Conservation (phyloP, 176 grass and related monocot species). For the Dendrocalamus sinicus region DNA sequence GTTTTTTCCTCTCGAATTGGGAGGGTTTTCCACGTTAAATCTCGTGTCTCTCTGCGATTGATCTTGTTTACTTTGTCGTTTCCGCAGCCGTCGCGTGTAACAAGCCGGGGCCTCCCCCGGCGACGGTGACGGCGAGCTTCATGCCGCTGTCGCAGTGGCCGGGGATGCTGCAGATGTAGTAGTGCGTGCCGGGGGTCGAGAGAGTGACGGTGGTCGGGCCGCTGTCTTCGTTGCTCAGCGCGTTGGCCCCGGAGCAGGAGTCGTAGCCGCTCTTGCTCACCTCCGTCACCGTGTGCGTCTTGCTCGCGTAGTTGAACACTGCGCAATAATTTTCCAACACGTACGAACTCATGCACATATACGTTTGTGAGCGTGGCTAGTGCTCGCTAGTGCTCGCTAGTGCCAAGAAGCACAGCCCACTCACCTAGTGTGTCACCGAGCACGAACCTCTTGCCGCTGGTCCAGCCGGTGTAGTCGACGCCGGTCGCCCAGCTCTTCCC, state of each 20-base stretch:
- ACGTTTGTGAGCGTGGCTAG: background rate
- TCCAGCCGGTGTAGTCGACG: constrained; percentile 65
- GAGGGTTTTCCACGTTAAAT: too few species aligned
- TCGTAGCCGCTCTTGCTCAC: constrained; percentile 62
- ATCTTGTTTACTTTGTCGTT: too few species aligned
- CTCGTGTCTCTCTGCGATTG: too few species aligned
- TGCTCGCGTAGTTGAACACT: constrained; percentile 64
- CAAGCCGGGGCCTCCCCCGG: constrained; percentile 3
- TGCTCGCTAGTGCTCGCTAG: background rate
- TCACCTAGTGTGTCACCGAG: constrained; percentile 64
- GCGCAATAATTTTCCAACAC: background rate
- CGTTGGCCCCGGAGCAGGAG: constrained; percentile 54
- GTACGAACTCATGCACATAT: background rate
- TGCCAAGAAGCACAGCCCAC: background rate
- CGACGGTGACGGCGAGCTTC: constrained; percentile 66
- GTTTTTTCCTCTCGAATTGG: too few species aligned
- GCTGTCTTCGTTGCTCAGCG: constrained; percentile 54
- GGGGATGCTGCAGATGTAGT: constrained; percentile 69
- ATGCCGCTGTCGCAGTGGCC: constrained; percentile 66
- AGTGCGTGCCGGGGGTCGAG: constrained; percentile 45
- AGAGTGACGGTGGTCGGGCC: constrained; percentile 55
- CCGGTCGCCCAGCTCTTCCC: constrained; percentile 52
- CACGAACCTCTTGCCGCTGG: constrained; percentile 47
- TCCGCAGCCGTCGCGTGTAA: too few species aligned
- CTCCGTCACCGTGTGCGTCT: constrained; percentile 73